Percentiles rank a stretch among this genome's conserved stretches.
Conservation (phyloP, 164 flowering plant species). For the Dillenia turbinata region DNA sequence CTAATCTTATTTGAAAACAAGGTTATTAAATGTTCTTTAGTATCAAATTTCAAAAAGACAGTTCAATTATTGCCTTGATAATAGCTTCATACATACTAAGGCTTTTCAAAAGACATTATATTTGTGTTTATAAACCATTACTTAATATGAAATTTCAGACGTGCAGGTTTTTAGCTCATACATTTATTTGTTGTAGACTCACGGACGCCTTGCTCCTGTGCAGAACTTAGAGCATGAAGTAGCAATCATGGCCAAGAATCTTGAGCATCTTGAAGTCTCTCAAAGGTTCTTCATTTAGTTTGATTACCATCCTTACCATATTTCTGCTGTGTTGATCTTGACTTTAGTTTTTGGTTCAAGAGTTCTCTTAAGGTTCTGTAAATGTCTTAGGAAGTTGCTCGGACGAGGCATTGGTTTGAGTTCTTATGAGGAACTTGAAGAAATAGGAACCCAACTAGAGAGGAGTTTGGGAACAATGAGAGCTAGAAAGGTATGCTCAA, state of each 20-base stretch:
- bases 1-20: no score
- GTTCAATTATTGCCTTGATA: no score
- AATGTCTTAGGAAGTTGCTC: slow-evolving; percentile 26
- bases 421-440: slow-evolving; percentile 27
- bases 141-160: not conserved
- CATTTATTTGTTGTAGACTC: no score
- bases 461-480: slow-evolving; percentile 24
- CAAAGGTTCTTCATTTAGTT: slow-evolving; percentile 12
- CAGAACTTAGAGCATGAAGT: slow-evolving; percentile 29
- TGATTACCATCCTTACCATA: no score
- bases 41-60: no score
- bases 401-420: slow-evolving; percentile 27
- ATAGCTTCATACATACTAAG: no score
- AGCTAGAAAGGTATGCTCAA: slow-evolving; percentile 29
- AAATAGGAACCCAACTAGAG: slow-evolving; percentile 21
- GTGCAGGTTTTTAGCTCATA: not conserved
- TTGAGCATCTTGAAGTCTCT: slow-evolving; percentile 26
- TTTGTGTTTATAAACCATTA: no score
- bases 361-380: not conserved
- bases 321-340: not conserved
- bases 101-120: not conserved
- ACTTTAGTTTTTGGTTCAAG: not conserved
- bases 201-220: not conserved
- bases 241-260: slow-evolving; percentile 22
- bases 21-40: no score